Evolutionary conservation across 2,329 filamentous ascomycete genomes (phyloP).

Genomic region (Nannizzia gypsea): DNA sequence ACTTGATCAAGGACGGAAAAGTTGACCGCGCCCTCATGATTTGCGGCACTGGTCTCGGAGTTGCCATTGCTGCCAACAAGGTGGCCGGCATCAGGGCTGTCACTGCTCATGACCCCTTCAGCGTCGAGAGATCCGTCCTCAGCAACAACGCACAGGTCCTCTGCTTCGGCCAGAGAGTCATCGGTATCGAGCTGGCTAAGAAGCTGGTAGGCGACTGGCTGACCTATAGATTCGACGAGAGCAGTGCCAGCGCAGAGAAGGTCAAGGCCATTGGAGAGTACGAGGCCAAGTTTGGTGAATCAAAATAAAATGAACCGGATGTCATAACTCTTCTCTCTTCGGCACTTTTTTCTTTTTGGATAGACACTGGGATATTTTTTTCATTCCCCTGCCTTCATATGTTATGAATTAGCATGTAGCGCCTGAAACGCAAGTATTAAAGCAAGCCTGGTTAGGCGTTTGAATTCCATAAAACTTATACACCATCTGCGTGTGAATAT

Average conservation of each 20-base stretch:
- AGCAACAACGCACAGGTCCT: slow-evolving; percentile 81
- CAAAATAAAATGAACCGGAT: background rate
- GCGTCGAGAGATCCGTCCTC: slow-evolving; percentile 65
- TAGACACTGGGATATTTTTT: too few species aligned
- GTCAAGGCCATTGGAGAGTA: slow-evolving; percentile 39
- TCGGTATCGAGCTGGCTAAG: slow-evolving; percentile 68
- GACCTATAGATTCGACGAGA: slow-evolving; percentile 65
- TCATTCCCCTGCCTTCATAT: background rate
- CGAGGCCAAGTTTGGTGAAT: slow-evolving; percentile 26
- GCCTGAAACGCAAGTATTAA: background rate
- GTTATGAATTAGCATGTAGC: background rate
- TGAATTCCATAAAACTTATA: background rate
- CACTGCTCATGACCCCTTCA: slow-evolving; percentile 77
- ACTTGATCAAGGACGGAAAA: slow-evolving; percentile 37
- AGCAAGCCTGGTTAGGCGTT: background rate
- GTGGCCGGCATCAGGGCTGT: slow-evolving; percentile 75
- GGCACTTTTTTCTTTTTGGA: background rate
- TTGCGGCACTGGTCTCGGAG: slow-evolving; percentile 76
- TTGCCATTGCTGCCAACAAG: slow-evolving; percentile 84
- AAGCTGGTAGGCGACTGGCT: slow-evolving; percentile 71
- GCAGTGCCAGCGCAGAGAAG: slow-evolving; percentile 52
- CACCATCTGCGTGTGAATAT: background rate
- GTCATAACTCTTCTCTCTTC: background rate
- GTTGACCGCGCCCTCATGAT: slow-evolving; percentile 70
- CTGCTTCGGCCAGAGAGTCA: slow-evolving; percentile 73